phyloP scores from a whole-genome alignment of 2,329 filamentous ascomycete genomes.

The Fusarium sp. region DNA sequence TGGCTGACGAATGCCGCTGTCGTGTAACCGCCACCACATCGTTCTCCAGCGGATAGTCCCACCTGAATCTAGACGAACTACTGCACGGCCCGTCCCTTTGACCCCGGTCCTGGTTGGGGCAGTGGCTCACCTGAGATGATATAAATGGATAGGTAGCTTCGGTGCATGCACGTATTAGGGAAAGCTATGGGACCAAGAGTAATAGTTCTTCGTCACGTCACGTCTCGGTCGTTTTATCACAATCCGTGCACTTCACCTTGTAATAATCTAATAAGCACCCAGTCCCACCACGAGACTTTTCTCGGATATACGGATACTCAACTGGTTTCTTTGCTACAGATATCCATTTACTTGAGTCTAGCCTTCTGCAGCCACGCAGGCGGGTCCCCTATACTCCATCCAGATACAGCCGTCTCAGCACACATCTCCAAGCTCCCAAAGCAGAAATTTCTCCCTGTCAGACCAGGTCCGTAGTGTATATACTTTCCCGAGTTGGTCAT shows the following conservation, averaged over 20 bases:
- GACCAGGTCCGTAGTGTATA: constrained; percentile 31
- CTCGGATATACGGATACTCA: background rate
- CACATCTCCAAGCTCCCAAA: constrained; percentile 27
- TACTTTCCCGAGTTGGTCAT: constrained; percentile 40
- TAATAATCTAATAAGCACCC: background rate
- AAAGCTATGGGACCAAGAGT: background rate
- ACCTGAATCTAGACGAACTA: background rate
- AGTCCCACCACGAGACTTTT: background rate
- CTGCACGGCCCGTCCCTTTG: background rate
- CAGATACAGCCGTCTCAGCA: constrained; percentile 10
- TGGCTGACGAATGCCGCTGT: background rate
- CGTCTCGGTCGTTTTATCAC: background rate
- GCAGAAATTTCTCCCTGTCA: constrained; percentile 25
- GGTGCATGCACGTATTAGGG: background rate
- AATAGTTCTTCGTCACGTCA: background rate
- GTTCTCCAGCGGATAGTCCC: background rate
- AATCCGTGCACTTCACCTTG: background rate
- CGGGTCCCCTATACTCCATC: constrained; percentile 7
- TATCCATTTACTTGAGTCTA: background rate
- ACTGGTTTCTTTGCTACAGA: background rate
- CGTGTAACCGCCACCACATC: background rate
- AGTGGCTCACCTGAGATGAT: background rate
- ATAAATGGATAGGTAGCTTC: background rate
- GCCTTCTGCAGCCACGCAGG: constrained; percentile 9
- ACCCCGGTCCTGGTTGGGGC: background rate